These are phyloP conservation scores for Xylaria venustula DNA, from an alignment of 495 filamentous ascomycete species.

Conservation along the genomic window DNA sequence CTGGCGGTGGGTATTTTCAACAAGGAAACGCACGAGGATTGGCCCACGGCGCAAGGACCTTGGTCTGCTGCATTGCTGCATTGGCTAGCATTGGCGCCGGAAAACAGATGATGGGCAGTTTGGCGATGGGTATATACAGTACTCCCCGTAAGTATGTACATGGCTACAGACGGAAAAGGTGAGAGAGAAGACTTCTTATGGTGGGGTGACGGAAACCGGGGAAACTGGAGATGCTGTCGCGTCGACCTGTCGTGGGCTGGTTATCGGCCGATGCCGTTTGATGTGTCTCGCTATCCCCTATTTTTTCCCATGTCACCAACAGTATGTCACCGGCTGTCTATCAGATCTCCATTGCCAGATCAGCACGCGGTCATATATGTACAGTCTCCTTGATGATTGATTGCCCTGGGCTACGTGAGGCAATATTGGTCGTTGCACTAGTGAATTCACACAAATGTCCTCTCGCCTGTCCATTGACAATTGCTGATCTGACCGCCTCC, in stretches of 20 bases:
- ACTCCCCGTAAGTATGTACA: background rate
- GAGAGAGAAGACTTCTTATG: background rate
- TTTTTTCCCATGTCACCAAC: too few relatives aligned
- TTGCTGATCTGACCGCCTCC: background rate
- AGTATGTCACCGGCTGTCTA: too few relatives aligned
- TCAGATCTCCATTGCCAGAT: background rate
- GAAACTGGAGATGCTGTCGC: too few relatives aligned
- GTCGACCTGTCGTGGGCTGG: background rate
- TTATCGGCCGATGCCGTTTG: slow-evolving; percentile 9
- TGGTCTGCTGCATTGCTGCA: slow-evolving; percentile 1
- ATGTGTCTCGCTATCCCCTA: background rate
- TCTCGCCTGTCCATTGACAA: background rate
- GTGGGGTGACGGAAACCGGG: slow-evolving; percentile 3
- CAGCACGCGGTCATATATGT: slow-evolving; percentile 3
- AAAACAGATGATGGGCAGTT: background rate
- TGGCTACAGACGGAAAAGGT: background rate
- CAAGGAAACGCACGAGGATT: background rate
- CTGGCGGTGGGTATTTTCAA: slow-evolving; percentile 2
- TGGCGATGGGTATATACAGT: background rate
- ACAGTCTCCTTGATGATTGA: background rate
- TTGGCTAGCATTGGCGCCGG: background rate
- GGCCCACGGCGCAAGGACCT: background rate
- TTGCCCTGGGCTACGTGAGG: slow-evolving; percentile 8
- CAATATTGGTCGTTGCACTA: background rate
- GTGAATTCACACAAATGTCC: background rate